Percentiles rank a stretch among this genome's conserved stretches.
These are phyloP conservation scores for Pythium utonaiense DNA, from an alignment of 352 stramenopile species.

Conservation along the genomic window DNA sequence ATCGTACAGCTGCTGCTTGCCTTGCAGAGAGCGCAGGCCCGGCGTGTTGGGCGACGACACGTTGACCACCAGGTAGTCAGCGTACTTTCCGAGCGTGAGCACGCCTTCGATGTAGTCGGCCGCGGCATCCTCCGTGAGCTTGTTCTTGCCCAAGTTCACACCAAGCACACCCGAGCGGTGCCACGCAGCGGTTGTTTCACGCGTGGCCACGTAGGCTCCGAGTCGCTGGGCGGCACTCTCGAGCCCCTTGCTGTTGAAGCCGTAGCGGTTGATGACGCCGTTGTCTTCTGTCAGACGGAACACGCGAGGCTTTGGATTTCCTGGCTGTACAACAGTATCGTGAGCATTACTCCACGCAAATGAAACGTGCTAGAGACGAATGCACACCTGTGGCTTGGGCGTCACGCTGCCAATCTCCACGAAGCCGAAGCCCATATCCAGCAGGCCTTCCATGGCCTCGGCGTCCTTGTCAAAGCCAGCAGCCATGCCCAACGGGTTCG, in stretches of 20 bases:
- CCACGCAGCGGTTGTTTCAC: slow-evolving; percentile 27
- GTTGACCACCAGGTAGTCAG: slow-evolving; percentile 98
- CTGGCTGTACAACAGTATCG: slow-evolving; percentile 32
- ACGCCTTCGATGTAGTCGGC: slow-evolving; percentile 92
- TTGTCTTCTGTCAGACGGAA: slow-evolving; percentile 94
- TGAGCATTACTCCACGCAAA: not conserved
- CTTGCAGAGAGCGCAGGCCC: slow-evolving; percentile 72
- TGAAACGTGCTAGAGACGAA: not conserved
- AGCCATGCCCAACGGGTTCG: slow-evolving; percentile 93
- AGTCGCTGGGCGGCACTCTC: slow-evolving; percentile 74
- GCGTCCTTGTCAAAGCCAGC: slow-evolving; percentile 98
- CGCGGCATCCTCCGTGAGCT: slow-evolving; percentile 78
- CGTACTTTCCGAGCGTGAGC: slow-evolving; percentile 87
- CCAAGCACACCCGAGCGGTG: slow-evolving; percentile 86
- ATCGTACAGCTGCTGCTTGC: slow-evolving; percentile 76
- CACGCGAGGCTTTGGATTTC: slow-evolving; percentile 95
- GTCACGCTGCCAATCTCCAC: slow-evolving; percentile 79
- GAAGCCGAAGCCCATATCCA: slow-evolving; percentile 57
- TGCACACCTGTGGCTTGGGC: slow-evolving; percentile 82
- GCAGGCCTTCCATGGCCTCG: slow-evolving; percentile 90
- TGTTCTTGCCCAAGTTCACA: slow-evolving; percentile 99
- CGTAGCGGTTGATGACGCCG: slow-evolving; percentile 98
- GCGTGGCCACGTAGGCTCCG: slow-evolving; percentile 44
- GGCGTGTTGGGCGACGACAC: slow-evolving; percentile 97
- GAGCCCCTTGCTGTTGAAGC: slow-evolving; percentile 95